These are phyloP conservation scores for Rhizopus microsporus DNA, from an alignment of 371 early-diverging fungal genomes.

Conservation along the genomic window DNA sequence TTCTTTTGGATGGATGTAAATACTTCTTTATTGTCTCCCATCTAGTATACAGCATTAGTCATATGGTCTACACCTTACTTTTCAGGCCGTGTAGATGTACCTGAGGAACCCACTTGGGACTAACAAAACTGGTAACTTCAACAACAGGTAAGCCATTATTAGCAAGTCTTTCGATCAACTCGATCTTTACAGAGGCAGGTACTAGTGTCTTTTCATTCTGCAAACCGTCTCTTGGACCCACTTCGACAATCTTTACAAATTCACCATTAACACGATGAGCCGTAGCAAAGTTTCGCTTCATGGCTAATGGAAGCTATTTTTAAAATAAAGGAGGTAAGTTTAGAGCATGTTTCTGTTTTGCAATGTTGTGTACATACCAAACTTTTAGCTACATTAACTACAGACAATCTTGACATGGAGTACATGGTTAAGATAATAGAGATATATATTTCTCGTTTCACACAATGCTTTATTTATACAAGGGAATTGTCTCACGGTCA, in stretches of 20 bases:
- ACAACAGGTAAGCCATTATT: conserved; percentile 85
- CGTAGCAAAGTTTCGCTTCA: conserved; percentile 10
- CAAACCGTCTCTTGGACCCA: conserved; percentile 96
- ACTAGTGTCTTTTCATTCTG: conserved; percentile 93
- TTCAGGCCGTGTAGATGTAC: conserved; percentile 36
- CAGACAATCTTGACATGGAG: conserved; percentile 8
- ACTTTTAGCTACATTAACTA: not conserved
- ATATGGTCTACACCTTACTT: not conserved
- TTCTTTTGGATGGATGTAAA: conserved; percentile 66
- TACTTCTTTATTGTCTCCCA: conserved; percentile 86
- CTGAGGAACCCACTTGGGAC: conserved; percentile 98
- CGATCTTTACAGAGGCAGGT: conserved; percentile 79
- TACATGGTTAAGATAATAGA: not conserved
- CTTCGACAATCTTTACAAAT: conserved; percentile 85
- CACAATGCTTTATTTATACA: not conserved
- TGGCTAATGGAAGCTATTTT: not conserved
- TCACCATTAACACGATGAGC: conserved; percentile 9
- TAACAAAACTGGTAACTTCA: conserved; percentile 95
- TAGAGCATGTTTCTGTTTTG: not conserved
- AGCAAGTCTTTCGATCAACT: conserved; percentile 81
- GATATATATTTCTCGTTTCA: not conserved
- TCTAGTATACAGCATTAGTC: conserved; percentile 40
- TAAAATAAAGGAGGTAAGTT: not conserved
- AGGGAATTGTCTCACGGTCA: conserved; percentile 22
- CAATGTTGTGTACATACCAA: not conserved